Conservation (phyloP, 2,329 filamentous ascomycete species). For the Fusarium globosum region DNA sequence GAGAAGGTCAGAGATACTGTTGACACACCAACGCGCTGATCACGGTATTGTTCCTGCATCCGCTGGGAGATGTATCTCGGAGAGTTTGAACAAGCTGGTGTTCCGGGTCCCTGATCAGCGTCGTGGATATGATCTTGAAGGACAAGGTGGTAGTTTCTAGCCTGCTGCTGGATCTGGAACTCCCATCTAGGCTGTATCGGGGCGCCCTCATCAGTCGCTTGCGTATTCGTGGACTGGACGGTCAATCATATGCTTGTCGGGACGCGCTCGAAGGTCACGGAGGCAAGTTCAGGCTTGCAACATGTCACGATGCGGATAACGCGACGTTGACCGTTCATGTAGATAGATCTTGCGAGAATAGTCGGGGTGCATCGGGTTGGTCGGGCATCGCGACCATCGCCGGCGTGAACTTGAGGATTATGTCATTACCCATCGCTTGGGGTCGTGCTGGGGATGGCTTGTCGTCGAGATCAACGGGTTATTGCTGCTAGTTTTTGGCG, state of each 20-base stretch:
- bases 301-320: not conserved
- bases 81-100: rapidly evolving
- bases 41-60: not conserved
- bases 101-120: rapidly evolving
- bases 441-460: not conserved
- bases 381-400: not conserved
- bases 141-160: rapidly evolving
- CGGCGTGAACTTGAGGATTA: not conserved
- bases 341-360: not conserved
- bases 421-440: not conserved
- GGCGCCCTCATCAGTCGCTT: not conserved
- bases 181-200: rapidly evolving
- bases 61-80: rapidly evolving
- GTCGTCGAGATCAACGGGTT: not conserved
- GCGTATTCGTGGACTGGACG: not conserved
- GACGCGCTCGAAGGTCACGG: rapidly evolving
- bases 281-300: not conserved
- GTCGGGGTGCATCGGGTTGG: not conserved
- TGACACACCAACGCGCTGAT: not conserved
- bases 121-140: not conserved
- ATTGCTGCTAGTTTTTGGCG: rapidly evolving
- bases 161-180: not conserved
- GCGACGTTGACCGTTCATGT: not conserved
- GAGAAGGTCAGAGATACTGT: not conserved
- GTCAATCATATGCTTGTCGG: not conserved